These are phyloP conservation scores for Aspergillus novofumigatus DNA, from an alignment of 2,329 filamentous ascomycete genomes.

Conservation along the genomic window DNA sequence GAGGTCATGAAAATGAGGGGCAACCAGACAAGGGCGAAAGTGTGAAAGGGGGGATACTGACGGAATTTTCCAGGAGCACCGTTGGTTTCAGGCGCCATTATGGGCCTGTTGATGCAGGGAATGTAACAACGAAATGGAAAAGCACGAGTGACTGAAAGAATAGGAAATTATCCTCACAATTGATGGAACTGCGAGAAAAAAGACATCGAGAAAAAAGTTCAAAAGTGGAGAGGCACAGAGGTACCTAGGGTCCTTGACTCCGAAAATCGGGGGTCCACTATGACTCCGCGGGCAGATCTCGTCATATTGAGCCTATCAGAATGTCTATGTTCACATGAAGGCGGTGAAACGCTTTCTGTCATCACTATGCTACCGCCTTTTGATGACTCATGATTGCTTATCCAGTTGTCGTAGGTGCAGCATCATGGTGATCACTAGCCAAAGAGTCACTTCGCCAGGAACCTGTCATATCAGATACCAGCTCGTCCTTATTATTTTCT, in stretches of 20 bases:
- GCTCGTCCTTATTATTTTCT: too few species aligned
- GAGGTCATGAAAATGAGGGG: neutral
- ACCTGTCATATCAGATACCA: too few species aligned
- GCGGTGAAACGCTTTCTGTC: neutral
- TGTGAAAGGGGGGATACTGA: slow-evolving; percentile 31
- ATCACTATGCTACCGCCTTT: neutral
- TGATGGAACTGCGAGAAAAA: neutral
- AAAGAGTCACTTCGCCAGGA: too few species aligned
- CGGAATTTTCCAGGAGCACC: slow-evolving; percentile 26
- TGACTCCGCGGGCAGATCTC: neutral
- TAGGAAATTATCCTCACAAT: neutral
- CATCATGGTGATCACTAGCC: too few species aligned
- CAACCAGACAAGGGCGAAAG: neutral
- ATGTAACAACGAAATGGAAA: neutral
- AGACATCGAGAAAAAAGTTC: neutral
- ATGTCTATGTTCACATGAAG: neutral
- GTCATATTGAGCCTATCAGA: neutral
- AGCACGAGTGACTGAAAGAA: neutral
- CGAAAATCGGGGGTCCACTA: neutral
- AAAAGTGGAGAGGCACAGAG: neutral
- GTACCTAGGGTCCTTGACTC: neutral
- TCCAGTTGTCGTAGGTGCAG: neutral
- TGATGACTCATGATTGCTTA: neutral
- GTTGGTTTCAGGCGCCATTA: slow-evolving; percentile 23
- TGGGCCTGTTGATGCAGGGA: neutral